Evolutionary conservation across 805 yeast species (phyloP).

Genomic region (Debaryomyces hansenii): DNA sequence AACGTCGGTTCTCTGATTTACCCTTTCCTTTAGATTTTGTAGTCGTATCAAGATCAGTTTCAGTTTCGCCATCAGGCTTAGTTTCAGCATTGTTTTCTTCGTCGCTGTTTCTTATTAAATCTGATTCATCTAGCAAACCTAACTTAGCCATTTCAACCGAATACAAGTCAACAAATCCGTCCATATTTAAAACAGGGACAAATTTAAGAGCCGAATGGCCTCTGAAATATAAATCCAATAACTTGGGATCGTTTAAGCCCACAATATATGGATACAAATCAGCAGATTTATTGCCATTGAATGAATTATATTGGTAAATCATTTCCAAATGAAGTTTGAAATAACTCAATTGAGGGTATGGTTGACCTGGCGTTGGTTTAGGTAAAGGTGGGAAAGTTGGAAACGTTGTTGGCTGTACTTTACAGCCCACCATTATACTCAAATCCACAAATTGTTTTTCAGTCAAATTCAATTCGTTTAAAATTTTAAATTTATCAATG

Average conservation of each 20-base stretch:
- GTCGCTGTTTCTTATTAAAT: constrained; percentile 16
- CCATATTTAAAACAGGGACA: constrained; percentile 69
- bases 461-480: constrained; percentile 60
- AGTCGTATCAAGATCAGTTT: constrained; percentile 2
- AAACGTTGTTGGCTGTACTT: constrained; percentile 65
- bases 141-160: constrained; percentile 40
- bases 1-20: neutral
- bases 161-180: constrained; percentile 68
- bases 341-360: constrained; percentile 39
- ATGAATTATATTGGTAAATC: constrained; percentile 31
- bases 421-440: constrained; percentile 76
- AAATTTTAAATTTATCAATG: constrained; percentile 56
- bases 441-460: constrained; percentile 73
- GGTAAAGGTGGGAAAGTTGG: constrained; percentile 50
- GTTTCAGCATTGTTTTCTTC: constrained; percentile 13
- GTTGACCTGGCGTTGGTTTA: constrained; percentile 39
- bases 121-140: constrained; percentile 22
- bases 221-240: constrained; percentile 55
- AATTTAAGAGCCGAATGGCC: constrained; percentile 69
- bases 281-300: constrained; percentile 21
- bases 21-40: neutral
- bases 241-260: constrained; percentile 43
- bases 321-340: constrained; percentile 42
- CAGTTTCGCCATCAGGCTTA: constrained; percentile 12
- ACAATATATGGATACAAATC: constrained; percentile 48